phyloP scores from a whole-genome alignment of 2,329 filamentous ascomycete species.

The Gnomoniopsis smithogilvyi region DNA sequence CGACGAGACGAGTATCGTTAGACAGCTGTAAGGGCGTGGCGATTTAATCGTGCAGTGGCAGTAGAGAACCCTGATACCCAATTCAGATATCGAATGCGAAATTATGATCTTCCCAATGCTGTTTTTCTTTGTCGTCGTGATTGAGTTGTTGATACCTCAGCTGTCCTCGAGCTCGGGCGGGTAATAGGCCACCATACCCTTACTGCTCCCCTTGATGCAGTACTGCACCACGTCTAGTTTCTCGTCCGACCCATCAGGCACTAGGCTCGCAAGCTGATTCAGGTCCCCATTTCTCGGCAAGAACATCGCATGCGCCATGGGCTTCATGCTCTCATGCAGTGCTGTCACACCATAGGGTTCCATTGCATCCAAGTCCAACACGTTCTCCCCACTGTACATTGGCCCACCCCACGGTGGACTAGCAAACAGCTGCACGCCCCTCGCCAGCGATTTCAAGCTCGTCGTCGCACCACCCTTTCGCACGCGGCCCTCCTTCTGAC shows the following conservation, averaged over 20 bases:
- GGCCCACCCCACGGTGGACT: slow-evolving; percentile 61
- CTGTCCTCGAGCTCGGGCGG: slow-evolving; percentile 29
- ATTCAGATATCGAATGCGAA: not conserved
- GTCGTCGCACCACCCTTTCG: slow-evolving; percentile 22
- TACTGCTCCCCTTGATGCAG: slow-evolving; percentile 86
- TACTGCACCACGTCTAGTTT: slow-evolving; percentile 83
- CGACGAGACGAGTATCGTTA: slow-evolving; percentile 69
- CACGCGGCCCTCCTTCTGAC: slow-evolving; percentile 1
- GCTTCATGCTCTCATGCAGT: slow-evolving; percentile 60
- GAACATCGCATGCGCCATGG: slow-evolving; percentile 67
- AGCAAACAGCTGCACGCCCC: slow-evolving; percentile 47
- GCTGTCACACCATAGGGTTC: slow-evolving; percentile 73
- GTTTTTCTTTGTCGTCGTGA: not conserved
- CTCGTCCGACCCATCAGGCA: slow-evolving; percentile 33
- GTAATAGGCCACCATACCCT: slow-evolving; percentile 67
- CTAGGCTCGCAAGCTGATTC: slow-evolving; percentile 67
- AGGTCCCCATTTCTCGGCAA: slow-evolving; percentile 83
- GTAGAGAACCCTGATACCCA: not conserved
- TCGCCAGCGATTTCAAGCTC: slow-evolving; percentile 35
- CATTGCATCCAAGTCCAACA: slow-evolving; percentile 86
- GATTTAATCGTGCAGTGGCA: not conserved
- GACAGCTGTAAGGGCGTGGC: slow-evolving; percentile 41
- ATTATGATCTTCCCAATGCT: not conserved
- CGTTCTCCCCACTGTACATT: slow-evolving; percentile 52
- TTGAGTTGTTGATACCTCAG: not conserved